Evolutionary conservation across 1,284 basidiomycete species (phyloP).

Genomic region (Cryptococcus sp.): DNA sequence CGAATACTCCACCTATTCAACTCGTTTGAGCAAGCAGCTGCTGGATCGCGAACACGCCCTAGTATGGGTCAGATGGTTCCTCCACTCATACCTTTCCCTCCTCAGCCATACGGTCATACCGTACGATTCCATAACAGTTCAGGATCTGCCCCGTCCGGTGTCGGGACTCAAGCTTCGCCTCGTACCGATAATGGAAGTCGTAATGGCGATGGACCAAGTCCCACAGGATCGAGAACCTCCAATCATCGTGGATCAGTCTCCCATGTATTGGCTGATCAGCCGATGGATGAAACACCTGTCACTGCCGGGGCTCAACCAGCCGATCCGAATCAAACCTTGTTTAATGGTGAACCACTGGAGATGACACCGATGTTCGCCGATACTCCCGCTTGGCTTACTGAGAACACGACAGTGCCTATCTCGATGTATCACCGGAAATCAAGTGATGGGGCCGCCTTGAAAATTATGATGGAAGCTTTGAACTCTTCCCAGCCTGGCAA

Average conservation of each 20-base stretch:
- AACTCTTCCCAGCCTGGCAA: not conserved
- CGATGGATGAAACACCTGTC: not conserved
- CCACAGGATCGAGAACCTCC: conserved; percentile 1
- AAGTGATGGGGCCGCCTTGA: conserved; percentile 22
- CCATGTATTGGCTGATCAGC: not conserved
- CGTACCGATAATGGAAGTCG: conserved; percentile 6
- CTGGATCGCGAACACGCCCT: not conserved
- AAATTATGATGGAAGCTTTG: conserved; percentile 28
- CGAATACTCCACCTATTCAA: conserved; percentile 21
- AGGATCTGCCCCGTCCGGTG: not conserved
- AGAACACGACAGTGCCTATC: conserved; percentile 17
- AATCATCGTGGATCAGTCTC: conserved; percentile 1
- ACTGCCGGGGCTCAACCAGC: not conserved
- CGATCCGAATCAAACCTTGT: conserved; percentile 19
- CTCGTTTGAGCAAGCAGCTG: conserved; percentile 16
- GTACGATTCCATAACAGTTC: not conserved
- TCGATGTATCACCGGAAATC: conserved; percentile 30
- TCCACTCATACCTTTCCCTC: not conserved
- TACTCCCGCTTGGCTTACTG: conserved; percentile 29
- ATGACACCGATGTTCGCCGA: conserved; percentile 28
- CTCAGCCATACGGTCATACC: not conserved
- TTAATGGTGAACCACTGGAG: conserved; percentile 20
- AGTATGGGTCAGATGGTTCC: too few relatives aligned
- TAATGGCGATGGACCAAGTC: conserved; percentile 6
- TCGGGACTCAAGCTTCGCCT: conserved; percentile 1